Percentiles rank a stretch among this genome's conserved stretches.
These are phyloP conservation scores for Gynandropsis gynandra DNA, from an alignment of 345 rosid genomes.

Conservation along the genomic window DNA sequence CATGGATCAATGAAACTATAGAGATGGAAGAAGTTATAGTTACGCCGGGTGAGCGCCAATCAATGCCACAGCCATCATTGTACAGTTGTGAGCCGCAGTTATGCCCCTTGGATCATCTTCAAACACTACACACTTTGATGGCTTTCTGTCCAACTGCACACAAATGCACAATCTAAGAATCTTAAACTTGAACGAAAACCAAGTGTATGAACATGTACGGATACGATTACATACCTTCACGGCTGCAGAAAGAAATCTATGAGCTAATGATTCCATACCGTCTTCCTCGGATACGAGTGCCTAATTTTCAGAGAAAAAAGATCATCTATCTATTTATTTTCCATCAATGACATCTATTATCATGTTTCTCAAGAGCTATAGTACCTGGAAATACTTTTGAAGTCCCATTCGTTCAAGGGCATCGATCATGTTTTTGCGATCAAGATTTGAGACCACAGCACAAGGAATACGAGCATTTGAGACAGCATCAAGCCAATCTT, in stretches of 20 bases:
- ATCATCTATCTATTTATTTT: not conserved
- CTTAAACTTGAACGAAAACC: not conserved
- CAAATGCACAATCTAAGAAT: not conserved
- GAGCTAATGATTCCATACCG: conserved; percentile 95
- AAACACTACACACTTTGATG: conserved; percentile 87
- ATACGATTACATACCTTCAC: conserved; percentile 47
- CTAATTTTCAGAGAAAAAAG: conserved; percentile 32
- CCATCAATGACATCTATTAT: not conserved
- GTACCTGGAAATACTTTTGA: conserved; percentile 79
- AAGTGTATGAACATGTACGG: not conserved
- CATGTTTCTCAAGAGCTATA: conserved; percentile 12
- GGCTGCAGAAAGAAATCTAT: conserved; percentile 87
- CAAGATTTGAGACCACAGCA: conserved; percentile 89
- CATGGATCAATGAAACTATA: not conserved
- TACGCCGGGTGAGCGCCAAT: conserved; percentile 92
- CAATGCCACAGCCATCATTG: conserved; percentile 92
- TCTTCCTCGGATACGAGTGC: conserved; percentile 90
- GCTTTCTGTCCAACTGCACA: conserved; percentile 86
- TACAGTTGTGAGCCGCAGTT: conserved; percentile 93
- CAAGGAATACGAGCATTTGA: conserved; percentile 77
- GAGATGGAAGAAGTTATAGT: conserved; percentile 18
- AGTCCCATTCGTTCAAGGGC: conserved; percentile 72
- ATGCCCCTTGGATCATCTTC: conserved; percentile 91
- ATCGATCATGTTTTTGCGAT: conserved; percentile 63
- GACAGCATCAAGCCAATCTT: conserved; percentile 89